Percentiles rank a stretch among this genome's conserved stretches.
phyloP scores from a whole-genome alignment of 176 grass and related monocot genomes.

The Stipa capillata region DNA sequence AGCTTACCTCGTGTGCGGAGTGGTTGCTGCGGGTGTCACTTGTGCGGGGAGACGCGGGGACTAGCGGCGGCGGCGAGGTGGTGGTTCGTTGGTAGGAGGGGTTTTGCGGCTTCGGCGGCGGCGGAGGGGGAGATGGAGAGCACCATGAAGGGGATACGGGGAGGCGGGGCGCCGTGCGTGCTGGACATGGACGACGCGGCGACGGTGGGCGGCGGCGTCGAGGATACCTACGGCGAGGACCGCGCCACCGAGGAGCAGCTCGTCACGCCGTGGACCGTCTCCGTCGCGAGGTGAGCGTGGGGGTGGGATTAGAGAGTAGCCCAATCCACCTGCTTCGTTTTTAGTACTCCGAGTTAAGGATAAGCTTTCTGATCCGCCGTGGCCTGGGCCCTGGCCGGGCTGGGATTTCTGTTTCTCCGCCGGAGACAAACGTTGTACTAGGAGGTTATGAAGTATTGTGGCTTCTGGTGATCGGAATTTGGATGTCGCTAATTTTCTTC shows the following conservation, averaged over 20 bases:
- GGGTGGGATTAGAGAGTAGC: background rate
- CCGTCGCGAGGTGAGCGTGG: slow-evolving; percentile 67
- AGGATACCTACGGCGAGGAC: slow-evolving; percentile 88
- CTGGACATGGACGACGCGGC: slow-evolving; percentile 57
- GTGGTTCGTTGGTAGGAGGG: background rate
- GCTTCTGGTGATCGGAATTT: background rate
- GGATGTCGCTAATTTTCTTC: no score
- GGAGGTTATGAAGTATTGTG: background rate
- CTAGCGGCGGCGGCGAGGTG: background rate
- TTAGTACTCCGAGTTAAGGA: background rate
- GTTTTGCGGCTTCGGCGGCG: background rate
- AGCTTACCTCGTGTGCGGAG: background rate
- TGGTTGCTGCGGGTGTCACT: background rate
- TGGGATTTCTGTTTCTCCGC: background rate
- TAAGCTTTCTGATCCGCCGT: background rate
- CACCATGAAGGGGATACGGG: slow-evolving; percentile 56
- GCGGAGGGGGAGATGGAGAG: slow-evolving; percentile 58
- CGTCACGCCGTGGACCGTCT: slow-evolving; percentile 88
- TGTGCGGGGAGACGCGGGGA: background rate
- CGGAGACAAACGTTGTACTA: background rate
- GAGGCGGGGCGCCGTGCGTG: slow-evolving; percentile 38
- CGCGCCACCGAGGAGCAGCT: slow-evolving; percentile 78
- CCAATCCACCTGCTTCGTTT: background rate
- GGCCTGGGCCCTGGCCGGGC: background rate
- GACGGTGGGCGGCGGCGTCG: slow-evolving; percentile 64